Base-by-base conservation (phyloP, 139 green algal genomes). In the Chlamydomonas asymmetrica region DNA sequence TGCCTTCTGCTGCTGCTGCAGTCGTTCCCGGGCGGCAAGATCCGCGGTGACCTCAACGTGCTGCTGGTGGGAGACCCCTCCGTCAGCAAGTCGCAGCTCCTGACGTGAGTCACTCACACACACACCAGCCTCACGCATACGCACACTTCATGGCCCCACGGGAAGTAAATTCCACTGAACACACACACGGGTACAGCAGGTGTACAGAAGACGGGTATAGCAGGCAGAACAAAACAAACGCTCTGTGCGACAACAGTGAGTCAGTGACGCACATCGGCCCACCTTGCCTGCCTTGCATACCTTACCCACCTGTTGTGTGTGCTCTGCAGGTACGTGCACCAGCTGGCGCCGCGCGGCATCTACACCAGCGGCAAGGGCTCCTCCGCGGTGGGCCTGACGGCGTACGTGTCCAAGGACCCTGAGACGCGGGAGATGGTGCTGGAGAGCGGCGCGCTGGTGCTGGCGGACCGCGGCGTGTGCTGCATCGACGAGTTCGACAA, bases 401-500 rank as follows among this genome's bases (percentile, higher is more conserved):
- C 96, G 9, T 99, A 98, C 77, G 92, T 99, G 4, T 92, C 93
- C 35, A 93, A 88, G 69, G 77, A 83, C 52, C 77, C 77, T 49
- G 77, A 78, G 70, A 78, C 77, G 1, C 56, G 39, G 39, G 97
- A 99, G 85, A 93, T 96, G 87, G 94, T 99, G 71, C 92, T 99
- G 71, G 96, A 99, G 89, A 92, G 82, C 32, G 96, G 96, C 35
- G 96, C 96, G 20, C 87, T 99, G 67, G 96, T 99, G 75, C 88
- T 99, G 50, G 92, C 78, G 25, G 95, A 99, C 82, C 79, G 84
- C 2, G 95, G 96, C 75, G 86, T 98, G 23, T 99, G 96, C 92
- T 98, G 94, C 90, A 99, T 99, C 78, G 95, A 99, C 80, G 96
- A 99, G 89, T 99, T 99, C 81, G 96, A 99, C 88, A 99, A 99